Evolutionary conservation across 2,329 filamentous ascomycete genomes (phyloP).

Genomic region (Setomelanomma holmii): DNA sequence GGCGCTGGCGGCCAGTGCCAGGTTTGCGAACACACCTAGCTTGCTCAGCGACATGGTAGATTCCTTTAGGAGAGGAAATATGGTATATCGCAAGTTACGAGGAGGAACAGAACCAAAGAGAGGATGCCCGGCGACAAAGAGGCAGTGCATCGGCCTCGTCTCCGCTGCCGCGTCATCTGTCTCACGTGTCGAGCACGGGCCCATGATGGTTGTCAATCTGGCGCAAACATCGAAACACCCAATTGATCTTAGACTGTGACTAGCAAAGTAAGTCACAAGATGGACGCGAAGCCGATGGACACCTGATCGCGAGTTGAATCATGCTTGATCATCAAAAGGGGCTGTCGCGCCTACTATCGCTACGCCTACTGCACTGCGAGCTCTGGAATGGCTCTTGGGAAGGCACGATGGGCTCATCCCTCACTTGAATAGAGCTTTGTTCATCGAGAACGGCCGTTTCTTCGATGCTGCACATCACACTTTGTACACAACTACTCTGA

Average conservation of each 20-base stretch:
- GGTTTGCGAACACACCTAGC: slow-evolving; percentile 41
- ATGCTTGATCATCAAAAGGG: no score
- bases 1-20: slow-evolving; percentile 48
- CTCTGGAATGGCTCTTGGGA: no score
- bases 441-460: no score
- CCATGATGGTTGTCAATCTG: slow-evolving; percentile 9
- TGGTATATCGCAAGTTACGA: slow-evolving; percentile 14
- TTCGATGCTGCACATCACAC: no score
- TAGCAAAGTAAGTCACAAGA: neutral
- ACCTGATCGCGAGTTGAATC: no score
- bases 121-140: slow-evolving; percentile 18
- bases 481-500: no score
- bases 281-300: neutral
- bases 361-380: no score
- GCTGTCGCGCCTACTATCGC: neutral
- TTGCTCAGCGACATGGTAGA: slow-evolving; percentile 39
- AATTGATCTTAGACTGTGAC: neutral
- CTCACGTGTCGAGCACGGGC: slow-evolving; percentile 12
- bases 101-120: slow-evolving; percentile 17
- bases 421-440: no score
- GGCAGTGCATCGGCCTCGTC: slow-evolving; percentile 17
- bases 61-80: slow-evolving; percentile 19
- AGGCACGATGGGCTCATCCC: no score
- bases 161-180: slow-evolving; percentile 25
- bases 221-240: slow-evolving; percentile 15